Evolutionary conservation across 441 rosid genomes (phyloP).

Genomic region (Croton setiger): DNA sequence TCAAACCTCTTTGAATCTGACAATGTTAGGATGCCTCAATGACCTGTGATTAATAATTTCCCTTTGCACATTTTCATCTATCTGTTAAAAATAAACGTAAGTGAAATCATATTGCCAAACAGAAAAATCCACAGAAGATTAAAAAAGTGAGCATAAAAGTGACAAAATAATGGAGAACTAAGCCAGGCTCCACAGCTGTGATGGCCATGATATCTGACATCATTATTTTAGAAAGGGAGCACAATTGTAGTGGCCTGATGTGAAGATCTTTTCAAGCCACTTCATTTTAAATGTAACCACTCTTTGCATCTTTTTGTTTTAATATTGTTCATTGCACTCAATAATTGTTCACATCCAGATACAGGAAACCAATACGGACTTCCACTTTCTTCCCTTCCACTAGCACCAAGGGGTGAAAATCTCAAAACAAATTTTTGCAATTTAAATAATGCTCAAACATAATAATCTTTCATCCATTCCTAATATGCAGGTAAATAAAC

Average conservation of each 20-base stretch:
- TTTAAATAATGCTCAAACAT: not conserved
- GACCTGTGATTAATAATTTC: constrained; percentile 96
- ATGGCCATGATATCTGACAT: not conserved
- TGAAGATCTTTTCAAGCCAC: constrained; percentile 11
- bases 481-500: not conserved
- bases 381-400: not conserved
- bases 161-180: not conserved
- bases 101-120: not conserved
- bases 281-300: constrained; percentile 7
- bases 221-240: not conserved
- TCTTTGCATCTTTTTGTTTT: not conserved
- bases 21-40: constrained; percentile 92
- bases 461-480: not conserved
- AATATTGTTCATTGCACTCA: not conserved
- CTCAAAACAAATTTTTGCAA: not conserved
- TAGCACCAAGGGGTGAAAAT: not conserved
- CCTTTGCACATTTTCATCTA: constrained; percentile 92
- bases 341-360: not conserved
- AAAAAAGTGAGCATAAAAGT: not conserved
- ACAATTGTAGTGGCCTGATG: not conserved
- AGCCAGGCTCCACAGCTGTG: not conserved
- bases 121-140: not conserved
- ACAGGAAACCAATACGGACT: not conserved
- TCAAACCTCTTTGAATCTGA: constrained; percentile 95
- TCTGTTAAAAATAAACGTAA: constrained; percentile 39